Evolutionary conservation across 2,329 filamentous ascomycete species (phyloP).

Genomic region (Helminthosporium solani): DNA sequence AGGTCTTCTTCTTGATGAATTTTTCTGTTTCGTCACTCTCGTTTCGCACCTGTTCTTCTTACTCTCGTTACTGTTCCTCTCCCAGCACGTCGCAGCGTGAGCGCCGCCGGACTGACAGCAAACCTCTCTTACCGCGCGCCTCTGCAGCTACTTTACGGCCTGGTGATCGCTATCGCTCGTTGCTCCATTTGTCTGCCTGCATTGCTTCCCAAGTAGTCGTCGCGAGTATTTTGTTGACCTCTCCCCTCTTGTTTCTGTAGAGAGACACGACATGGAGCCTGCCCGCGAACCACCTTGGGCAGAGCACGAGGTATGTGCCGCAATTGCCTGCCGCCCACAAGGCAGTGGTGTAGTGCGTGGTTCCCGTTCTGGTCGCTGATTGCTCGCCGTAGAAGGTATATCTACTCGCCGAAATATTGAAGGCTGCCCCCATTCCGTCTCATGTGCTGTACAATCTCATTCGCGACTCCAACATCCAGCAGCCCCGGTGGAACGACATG

Average conservation of each 20-base stretch:
- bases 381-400: conserved; percentile 31
- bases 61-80: conserved; percentile 26
- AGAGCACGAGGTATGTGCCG: conserved; percentile 48
- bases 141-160: conserved; percentile 35
- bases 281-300: conserved; percentile 47
- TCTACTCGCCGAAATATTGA: conserved; percentile 56
- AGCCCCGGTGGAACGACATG: conserved; percentile 52
- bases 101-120: conserved; percentile 25
- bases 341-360: neutral
- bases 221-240: conserved; percentile 33
- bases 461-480: conserved; percentile 45
- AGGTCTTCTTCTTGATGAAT: conserved; percentile 27
- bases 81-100: conserved; percentile 8
- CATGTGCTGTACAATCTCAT: conserved; percentile 48
- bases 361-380: conserved; percentile 12
- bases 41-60: conserved; percentile 30
- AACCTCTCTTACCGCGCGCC: conserved; percentile 31
- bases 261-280: conserved; percentile 43
- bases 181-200: conserved; percentile 41
- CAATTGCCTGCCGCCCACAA: conserved; percentile 7
- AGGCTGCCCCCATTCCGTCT: conserved; percentile 47
- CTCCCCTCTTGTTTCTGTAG: conserved; percentile 25
- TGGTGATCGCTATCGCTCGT: conserved; percentile 34
- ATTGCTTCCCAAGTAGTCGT: conserved; percentile 24
- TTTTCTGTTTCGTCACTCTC: conserved; percentile 33